phyloP scores from a whole-genome alignment of 2,329 filamentous ascomycete species.

The Colletotrichum sp. region DNA sequence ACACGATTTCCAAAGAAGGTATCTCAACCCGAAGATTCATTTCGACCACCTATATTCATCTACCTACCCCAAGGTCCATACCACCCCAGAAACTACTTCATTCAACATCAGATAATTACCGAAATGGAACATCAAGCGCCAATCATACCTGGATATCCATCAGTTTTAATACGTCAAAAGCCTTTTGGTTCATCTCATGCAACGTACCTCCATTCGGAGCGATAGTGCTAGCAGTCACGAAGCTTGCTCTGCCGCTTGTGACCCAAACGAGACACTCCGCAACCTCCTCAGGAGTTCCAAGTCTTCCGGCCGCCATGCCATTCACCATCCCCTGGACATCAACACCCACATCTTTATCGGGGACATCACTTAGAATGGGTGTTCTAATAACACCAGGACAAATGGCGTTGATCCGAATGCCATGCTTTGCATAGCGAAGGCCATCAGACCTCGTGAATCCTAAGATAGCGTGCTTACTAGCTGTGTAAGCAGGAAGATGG shows the following conservation, averaged over 20 bases:
- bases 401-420: neutral
- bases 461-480: neutral
- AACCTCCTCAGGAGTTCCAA: neutral
- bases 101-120: neutral
- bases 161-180: neutral
- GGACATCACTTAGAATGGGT: neutral
- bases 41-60: neutral
- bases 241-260: neutral
- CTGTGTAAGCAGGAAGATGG: neutral
- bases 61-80: neutral
- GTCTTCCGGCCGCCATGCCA: neutral
- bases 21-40: neutral
- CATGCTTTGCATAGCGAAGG: neutral
- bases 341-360: neutral
- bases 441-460: neutral
- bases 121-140: neutral
- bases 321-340: neutral
- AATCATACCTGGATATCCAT: neutral
- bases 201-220: neutral
- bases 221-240: neutral
- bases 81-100: fast-evolving
- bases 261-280: neutral
- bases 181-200: fast-evolving
- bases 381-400: neutral
- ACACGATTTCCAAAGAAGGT: neutral